Evolutionary conservation across 139 green algal species (phyloP).

Genomic region (Chlamydomonas eustigma): DNA sequence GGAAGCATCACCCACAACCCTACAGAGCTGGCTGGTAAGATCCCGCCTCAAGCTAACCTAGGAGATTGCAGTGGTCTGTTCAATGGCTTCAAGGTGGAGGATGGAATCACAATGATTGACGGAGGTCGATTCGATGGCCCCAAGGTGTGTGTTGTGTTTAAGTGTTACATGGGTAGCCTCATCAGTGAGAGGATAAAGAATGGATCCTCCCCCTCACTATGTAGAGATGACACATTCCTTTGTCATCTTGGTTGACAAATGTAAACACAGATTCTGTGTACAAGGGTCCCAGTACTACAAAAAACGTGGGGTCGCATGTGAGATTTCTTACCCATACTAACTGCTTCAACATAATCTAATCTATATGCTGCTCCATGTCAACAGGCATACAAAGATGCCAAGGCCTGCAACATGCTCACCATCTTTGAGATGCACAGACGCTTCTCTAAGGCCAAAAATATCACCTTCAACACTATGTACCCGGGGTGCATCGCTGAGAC

Average conservation of each 20-base stretch:
- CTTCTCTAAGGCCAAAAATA: constrained; percentile 66
- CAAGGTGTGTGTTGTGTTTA: too few species aligned
- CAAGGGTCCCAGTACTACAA: too few species aligned
- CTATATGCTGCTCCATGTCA: too few species aligned
- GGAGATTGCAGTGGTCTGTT: constrained; percentile 79
- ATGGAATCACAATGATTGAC: constrained; percentile 78
- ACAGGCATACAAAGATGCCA: constrained; percentile 93
- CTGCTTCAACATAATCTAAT: too few species aligned
- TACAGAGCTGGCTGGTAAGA: constrained; percentile 90
- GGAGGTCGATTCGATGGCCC: constrained; percentile 82
- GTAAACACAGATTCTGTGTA: too few species aligned
- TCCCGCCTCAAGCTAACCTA: constrained; percentile 88
- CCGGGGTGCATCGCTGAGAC: constrained; percentile 95
- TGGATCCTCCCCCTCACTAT: too few species aligned
- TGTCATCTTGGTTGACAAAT: too few species aligned
- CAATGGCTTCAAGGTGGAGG: constrained; percentile 23
- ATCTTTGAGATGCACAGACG: constrained; percentile 84
- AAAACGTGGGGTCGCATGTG: too few species aligned
- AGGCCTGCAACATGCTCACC: constrained; percentile 97
- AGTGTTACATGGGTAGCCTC: too few species aligned
- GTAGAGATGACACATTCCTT: too few species aligned
- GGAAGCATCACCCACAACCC: constrained; percentile 92
- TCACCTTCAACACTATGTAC: constrained; percentile 90
- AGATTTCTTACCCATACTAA: too few species aligned
- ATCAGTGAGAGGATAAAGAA: too few species aligned